Percentiles rank a stretch among this genome's conserved stretches.
phyloP scores from a whole-genome alignment of 352 stramenopile species.

The Proteromonas lacertae region DNA sequence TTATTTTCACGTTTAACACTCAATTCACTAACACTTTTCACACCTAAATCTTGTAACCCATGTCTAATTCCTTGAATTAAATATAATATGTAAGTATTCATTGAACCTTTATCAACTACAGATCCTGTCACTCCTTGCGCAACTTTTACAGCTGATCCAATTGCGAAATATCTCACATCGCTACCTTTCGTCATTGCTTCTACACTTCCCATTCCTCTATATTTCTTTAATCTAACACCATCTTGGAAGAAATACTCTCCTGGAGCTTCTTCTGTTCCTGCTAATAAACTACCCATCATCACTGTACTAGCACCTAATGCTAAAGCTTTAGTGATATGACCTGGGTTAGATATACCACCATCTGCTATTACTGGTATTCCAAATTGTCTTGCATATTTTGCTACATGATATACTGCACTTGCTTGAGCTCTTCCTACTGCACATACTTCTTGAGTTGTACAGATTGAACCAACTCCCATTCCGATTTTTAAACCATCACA shows the following conservation, averaged over 20 bases:
- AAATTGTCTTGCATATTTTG: conserved; percentile 66
- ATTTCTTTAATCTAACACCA: conserved; percentile 95
- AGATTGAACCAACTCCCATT: conserved; percentile 98
- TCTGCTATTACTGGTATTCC: conserved; percentile 92
- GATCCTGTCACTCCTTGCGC: conserved; percentile 89
- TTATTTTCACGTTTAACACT: conserved; percentile 31
- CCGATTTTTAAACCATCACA: conserved; percentile 94
- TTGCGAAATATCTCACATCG: conserved; percentile 43
- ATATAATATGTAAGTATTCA: conserved; percentile 95
- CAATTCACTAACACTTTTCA: conserved; percentile 46
- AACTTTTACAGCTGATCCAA: conserved; percentile 64
- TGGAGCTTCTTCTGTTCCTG: conserved; percentile 89
- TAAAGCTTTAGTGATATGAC: conserved; percentile 91
- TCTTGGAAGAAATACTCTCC: conserved; percentile 99
- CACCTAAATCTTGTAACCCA: conserved; percentile 36
- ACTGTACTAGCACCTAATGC: conserved; percentile 76
- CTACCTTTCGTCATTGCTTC: conserved; percentile 92
- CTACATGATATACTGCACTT: conserved; percentile 89
- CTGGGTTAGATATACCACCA: conserved; percentile 83
- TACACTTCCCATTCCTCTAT: conserved; percentile 81
- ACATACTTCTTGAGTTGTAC: conserved; percentile 96
- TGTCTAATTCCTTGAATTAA: conserved; percentile 32
- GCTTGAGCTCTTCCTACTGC: conserved; percentile 86
- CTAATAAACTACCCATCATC: conserved; percentile 77
- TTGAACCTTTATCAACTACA: conserved; percentile 93